These are phyloP conservation scores for Gleditsia sinensis DNA, from an alignment of 306 rosid genomes.

Conservation along the genomic window DNA sequence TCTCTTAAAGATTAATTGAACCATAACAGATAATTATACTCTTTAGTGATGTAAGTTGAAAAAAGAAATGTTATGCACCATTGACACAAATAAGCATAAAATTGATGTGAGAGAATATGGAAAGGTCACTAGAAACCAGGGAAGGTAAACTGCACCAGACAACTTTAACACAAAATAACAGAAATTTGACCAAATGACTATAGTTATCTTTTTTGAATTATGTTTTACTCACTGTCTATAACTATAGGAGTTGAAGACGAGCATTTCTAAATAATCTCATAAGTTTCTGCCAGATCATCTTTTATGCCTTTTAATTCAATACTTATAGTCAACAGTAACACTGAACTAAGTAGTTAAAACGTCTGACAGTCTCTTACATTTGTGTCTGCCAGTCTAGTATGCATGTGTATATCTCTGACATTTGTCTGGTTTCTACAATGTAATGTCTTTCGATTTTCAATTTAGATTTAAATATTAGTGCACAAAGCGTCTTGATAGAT, in stretches of 20 bases:
- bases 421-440: neutral
- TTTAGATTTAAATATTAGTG: neutral
- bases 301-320: neutral
- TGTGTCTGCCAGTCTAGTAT: neutral
- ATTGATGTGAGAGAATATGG: neutral
- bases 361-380: neutral
- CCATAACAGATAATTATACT: neutral
- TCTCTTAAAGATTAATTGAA: constrained; percentile 9
- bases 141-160: neutral
- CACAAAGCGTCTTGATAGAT: neutral
- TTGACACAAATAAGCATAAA: neutral
- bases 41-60: constrained; percentile 1
- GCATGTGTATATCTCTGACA: neutral
- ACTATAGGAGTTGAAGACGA: no score
- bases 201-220: neutral
- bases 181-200: neutral
- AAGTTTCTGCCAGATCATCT: constrained; percentile 3
- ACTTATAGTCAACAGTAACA: neutral
- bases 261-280: neutral
- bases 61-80: neutral
- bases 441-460: neutral
- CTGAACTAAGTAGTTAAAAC: neutral
- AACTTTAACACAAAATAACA: constrained; percentile 10
- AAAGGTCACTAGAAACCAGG: constrained; percentile 12
- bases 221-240: neutral